A percentile compares a stretch with the other conserved stretches of the same genome.
These are phyloP conservation scores for Apiospora malaysiana DNA, from an alignment of 2,329 filamentous ascomycete species.

Conservation along the genomic window DNA sequence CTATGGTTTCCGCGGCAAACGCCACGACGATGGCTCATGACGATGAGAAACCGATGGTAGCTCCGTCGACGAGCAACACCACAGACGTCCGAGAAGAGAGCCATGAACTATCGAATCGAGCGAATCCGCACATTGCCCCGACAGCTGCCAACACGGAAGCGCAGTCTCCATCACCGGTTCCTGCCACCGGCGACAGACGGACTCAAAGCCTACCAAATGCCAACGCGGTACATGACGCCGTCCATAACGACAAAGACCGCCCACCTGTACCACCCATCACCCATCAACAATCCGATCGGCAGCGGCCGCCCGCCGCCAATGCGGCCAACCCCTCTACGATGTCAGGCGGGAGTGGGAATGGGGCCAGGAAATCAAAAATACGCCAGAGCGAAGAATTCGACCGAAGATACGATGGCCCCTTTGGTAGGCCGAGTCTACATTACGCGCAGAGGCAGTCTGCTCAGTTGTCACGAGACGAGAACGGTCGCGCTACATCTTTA, in stretches of 20 bases:
- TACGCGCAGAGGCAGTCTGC: slow-evolving; percentile 30
- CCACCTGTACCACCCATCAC: background rate
- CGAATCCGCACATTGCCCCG: background rate
- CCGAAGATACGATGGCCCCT: slow-evolving; percentile 35
- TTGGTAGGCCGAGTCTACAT: slow-evolving; percentile 33
- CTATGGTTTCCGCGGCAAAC: background rate
- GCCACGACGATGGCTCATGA: background rate
- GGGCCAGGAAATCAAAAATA: slow-evolving; percentile 21
- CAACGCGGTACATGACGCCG: background rate
- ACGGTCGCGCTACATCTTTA: background rate
- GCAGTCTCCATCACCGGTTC: background rate
- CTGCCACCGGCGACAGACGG: background rate
- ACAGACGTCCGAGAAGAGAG: background rate
- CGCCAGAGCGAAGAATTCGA: slow-evolving; percentile 34
- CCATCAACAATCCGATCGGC: background rate
- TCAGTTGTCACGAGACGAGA: background rate
- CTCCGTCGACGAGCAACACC: background rate
- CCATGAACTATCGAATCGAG: background rate
- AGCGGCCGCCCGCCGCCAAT: slow-evolving; percentile 14
- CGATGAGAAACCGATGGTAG: slow-evolving; percentile 6
- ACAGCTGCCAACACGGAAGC: background rate
- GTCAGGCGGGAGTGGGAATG: background rate
- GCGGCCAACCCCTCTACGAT: background rate
- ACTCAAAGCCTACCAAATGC: background rate
- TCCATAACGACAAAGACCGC: background rate